Conservation (phyloP, 73 alveolate genomes). For the Loxodes magnus region DNA sequence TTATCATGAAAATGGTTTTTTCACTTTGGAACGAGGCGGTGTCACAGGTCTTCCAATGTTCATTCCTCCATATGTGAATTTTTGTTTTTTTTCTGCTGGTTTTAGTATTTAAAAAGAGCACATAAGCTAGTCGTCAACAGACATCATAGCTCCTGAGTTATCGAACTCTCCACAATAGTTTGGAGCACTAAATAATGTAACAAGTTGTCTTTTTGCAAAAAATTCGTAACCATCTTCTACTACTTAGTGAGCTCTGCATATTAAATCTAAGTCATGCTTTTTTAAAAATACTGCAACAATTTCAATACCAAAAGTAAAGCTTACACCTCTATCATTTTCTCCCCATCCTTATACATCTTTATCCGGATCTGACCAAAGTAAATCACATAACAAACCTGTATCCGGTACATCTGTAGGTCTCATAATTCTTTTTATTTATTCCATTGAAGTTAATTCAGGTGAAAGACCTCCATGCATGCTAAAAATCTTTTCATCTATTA, state of each 20-base stretch:
- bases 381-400: constrained; percentile 86
- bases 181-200: constrained; percentile 89
- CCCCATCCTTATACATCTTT: constrained; percentile 88
- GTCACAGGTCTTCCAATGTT: constrained; percentile 50
- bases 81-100: constrained; percentile 76
- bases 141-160: constrained; percentile 93
- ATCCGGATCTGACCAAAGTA: constrained; percentile 95
- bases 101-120: constrained; percentile 87
- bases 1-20: too few relatives aligned
- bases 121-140: constrained; percentile 85
- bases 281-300: constrained; percentile 70
- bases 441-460: constrained; percentile 77
- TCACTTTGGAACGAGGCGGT: too few relatives aligned
- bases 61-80: constrained; percentile 36
- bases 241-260: constrained; percentile 94
- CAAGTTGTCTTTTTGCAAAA: constrained; percentile 90
- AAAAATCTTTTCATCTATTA: constrained; percentile 87
- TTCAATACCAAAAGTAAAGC: constrained; percentile 74
- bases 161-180: constrained; percentile 97
- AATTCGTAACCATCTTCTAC: constrained; percentile 97
- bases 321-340: constrained; percentile 92
- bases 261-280: constrained; percentile 83
- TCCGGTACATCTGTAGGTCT: constrained; percentile 97
- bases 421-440: constrained; percentile 73
- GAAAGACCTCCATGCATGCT: constrained; percentile 96